phyloP scores from a whole-genome alignment of 2,329 filamentous ascomycete species.

The Colletotrichum lini region DNA sequence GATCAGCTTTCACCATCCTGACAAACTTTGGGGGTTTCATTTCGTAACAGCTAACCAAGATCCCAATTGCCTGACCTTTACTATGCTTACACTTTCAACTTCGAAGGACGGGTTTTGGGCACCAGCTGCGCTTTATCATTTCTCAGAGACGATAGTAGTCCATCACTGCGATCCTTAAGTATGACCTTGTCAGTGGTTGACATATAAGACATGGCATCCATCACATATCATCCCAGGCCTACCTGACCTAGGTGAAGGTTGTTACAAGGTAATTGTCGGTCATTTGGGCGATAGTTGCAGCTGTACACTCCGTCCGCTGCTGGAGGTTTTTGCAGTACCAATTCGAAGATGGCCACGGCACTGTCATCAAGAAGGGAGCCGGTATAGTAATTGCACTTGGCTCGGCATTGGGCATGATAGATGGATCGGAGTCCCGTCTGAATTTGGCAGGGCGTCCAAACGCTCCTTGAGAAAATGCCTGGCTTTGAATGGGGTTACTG shows the following conservation, averaged over 20 bases:
- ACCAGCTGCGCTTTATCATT: neutral
- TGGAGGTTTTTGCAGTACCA: constrained; percentile 57
- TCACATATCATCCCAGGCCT: no score
- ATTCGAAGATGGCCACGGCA: constrained; percentile 47
- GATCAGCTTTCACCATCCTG: neutral
- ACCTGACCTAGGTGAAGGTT: no score
- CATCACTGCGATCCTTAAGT: no score
- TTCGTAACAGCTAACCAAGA: neutral
- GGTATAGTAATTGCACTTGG: constrained; percentile 54
- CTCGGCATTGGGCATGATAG: constrained; percentile 58
- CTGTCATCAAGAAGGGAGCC: constrained; percentile 45
- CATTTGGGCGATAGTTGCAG: constrained; percentile 46
- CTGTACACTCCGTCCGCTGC: constrained; percentile 60
- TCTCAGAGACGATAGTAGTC: no score
- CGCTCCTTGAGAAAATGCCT: constrained; percentile 49
- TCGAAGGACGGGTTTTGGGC: no score
- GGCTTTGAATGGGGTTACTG: constrained; percentile 54
- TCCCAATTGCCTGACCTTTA: neutral
- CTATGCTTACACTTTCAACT: constrained; percentile 1
- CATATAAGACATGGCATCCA: no score
- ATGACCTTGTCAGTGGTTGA: no score
- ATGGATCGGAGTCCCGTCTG: constrained; percentile 50
- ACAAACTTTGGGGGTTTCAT: neutral
- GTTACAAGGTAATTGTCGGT: no score
- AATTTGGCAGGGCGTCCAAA: constrained; percentile 48